phyloP scores from a whole-genome alignment of 164 flowering plant genomes.

The Vitis cinerea region DNA sequence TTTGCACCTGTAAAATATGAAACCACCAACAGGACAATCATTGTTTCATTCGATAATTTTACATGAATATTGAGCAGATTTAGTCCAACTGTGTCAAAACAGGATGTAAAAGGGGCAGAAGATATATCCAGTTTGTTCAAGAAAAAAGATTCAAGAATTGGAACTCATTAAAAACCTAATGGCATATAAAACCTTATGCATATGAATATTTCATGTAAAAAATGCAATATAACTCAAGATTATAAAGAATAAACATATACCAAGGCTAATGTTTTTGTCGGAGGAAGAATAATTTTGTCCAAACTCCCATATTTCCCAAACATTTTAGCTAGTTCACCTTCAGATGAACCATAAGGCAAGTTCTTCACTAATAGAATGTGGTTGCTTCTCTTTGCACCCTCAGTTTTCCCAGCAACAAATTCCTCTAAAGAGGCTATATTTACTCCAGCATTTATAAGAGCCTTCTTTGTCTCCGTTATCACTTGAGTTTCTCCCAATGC shows the following conservation, averaged over 20 bases:
- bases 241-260: slow-evolving; percentile 34
- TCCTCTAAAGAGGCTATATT: slow-evolving; percentile 73
- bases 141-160: too few species aligned
- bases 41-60: too few species aligned
- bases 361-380: slow-evolving; percentile 86
- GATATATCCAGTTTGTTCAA: too few species aligned
- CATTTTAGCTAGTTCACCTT: slow-evolving; percentile 72
- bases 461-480: slow-evolving; percentile 85
- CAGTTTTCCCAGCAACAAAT: slow-evolving; percentile 57
- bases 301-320: slow-evolving; percentile 85
- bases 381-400: slow-evolving; percentile 72
- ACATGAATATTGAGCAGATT: too few species aligned
- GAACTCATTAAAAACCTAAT: too few species aligned
- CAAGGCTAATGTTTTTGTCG: slow-evolving; percentile 87
- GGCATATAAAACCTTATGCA: too few species aligned
- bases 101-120: too few species aligned
- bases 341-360: slow-evolving; percentile 87
- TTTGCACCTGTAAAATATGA: too few species aligned
- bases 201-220: not conserved
- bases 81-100: too few species aligned
- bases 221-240: not conserved
- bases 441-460: slow-evolving; percentile 75
- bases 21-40: too few species aligned
- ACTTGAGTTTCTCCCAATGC: slow-evolving; percentile 93
- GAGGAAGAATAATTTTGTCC: slow-evolving; percentile 85